These are phyloP conservation scores for Smittium mucronatum DNA, from an alignment of 371 early-diverging fungal species.

Conservation along the genomic window DNA sequence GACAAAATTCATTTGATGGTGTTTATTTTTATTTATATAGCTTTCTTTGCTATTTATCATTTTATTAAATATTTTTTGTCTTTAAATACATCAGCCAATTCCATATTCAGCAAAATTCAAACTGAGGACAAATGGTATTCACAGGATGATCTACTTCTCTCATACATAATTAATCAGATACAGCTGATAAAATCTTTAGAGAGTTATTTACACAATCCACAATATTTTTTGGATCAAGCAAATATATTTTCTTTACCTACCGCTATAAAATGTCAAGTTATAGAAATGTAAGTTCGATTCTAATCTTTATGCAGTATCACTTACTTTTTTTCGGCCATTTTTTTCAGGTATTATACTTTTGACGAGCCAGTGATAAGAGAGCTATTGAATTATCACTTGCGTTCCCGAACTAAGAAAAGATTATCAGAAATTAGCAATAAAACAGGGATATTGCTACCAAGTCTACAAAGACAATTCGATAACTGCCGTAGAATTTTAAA, in stretches of 20 bases:
- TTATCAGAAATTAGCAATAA: slow-evolving; percentile 26
- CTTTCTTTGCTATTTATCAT: too few species aligned
- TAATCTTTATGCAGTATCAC: not conserved
- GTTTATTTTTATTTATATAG: not conserved
- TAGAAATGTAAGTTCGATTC: slow-evolving; percentile 20
- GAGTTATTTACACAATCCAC: slow-evolving; percentile 20
- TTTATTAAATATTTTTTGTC: too few species aligned
- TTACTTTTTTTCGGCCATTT: not conserved
- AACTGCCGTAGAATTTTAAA: slow-evolving; percentile 43
- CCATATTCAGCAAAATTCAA: not conserved
- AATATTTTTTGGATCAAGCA: slow-evolving; percentile 28
- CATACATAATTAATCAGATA: slow-evolving; percentile 20
- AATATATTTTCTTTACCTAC: slow-evolving; percentile 31
- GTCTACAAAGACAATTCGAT: slow-evolving; percentile 43
- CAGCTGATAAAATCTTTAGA: slow-evolving; percentile 19
- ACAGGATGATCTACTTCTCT: not conserved
- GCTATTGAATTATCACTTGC: slow-evolving; percentile 35
- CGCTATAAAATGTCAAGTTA: slow-evolving; percentile 27
- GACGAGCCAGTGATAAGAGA: slow-evolving; percentile 39
- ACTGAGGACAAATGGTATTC: not conserved
- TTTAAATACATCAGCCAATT: not conserved
- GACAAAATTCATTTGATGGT: not conserved
- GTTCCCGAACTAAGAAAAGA: slow-evolving; percentile 29
- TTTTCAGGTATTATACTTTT: slow-evolving; percentile 36
- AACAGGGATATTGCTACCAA: slow-evolving; percentile 30